Percentiles rank a stretch among this genome's conserved stretches.
phyloP scores from a whole-genome alignment of 2,329 filamentous ascomycete species.

The Eurotiales sp. region DNA sequence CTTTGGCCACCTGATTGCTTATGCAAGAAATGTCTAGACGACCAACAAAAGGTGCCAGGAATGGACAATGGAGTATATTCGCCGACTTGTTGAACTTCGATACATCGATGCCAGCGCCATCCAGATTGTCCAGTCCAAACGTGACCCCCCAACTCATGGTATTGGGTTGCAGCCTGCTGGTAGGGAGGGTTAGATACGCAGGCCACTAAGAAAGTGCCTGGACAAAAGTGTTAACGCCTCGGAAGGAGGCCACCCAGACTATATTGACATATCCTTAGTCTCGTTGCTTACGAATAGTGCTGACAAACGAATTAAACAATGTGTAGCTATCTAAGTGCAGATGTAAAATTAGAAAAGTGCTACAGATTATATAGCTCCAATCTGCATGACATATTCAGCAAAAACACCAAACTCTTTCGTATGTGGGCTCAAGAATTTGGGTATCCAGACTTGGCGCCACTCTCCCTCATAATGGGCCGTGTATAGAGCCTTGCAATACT shows the following conservation, averaged over 20 bases:
- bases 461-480: constrained; percentile 19
- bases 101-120: constrained; percentile 22
- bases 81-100: constrained; percentile 21
- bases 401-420: not conserved
- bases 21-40: constrained; percentile 16
- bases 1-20: not conserved
- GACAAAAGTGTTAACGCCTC: too few species aligned
- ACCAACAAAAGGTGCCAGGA: constrained; percentile 33
- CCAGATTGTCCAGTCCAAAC: constrained; percentile 26
- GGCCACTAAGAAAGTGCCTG: too few species aligned
- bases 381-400: not conserved
- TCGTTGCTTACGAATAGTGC: not conserved
- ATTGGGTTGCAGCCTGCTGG: constrained; percentile 20
- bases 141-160: constrained; percentile 27
- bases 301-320: too few species aligned
- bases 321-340: too few species aligned
- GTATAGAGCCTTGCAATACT: constrained; percentile 30
- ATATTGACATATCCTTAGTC: too few species aligned
- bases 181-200: not conserved
- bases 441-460: constrained; percentile 5
- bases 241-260: too few species aligned
- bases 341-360: too few species aligned
- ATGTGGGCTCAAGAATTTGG: not conserved
- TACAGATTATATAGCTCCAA: constrained; percentile 9
- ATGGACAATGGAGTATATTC: constrained; percentile 32